phyloP scores from a whole-genome alignment of 768 basidiomycete genomes.

The Thelephora aurantiotincta region DNA sequence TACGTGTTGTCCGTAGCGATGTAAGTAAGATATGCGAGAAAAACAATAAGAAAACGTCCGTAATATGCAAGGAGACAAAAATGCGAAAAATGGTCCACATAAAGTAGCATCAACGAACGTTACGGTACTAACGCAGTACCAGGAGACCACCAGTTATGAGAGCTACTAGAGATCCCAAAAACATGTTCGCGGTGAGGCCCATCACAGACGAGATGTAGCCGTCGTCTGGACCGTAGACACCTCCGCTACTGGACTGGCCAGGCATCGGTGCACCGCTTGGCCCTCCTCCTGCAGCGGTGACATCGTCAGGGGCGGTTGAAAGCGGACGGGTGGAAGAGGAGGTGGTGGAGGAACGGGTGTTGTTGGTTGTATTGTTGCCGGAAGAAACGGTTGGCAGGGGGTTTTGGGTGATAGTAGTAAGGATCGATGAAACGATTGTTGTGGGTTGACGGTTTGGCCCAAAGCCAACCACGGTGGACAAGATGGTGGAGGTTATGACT shows the following conservation, averaged over 20 bases:
- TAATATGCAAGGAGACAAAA: constrained; percentile 1
- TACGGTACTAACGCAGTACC: constrained; percentile 24
- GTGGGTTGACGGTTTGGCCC: too few relatives aligned
- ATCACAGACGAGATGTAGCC: constrained; percentile 45
- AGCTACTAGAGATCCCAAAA: constrained; percentile 29
- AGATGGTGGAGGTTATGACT: too few relatives aligned
- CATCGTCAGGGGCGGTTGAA: constrained; percentile 44
- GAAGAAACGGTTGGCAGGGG: too few relatives aligned
- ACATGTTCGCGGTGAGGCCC: constrained; percentile 28
- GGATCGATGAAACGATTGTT: too few relatives aligned
- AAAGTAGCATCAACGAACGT: constrained; percentile 1
- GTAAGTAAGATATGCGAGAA: constrained; percentile 1
- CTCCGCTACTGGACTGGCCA: constrained; percentile 29
- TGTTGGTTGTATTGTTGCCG: constrained; percentile 9
- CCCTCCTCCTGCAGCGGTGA: constrained; percentile 38
- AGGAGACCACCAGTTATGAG: constrained; percentile 34
- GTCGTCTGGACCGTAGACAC: constrained; percentile 55
- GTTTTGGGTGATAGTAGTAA: too few relatives aligned
- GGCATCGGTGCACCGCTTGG: constrained; percentile 44
- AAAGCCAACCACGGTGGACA: too few relatives aligned
- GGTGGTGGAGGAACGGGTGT: constrained; percentile 16
- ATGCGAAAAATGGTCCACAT: background rate
- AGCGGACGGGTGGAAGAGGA: constrained; percentile 27
- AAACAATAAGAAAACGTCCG: constrained; percentile 7
- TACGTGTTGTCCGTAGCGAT: background rate